Conservation (phyloP, 1,139 yeast genomes). For the Suhomyces taliae region DNA sequence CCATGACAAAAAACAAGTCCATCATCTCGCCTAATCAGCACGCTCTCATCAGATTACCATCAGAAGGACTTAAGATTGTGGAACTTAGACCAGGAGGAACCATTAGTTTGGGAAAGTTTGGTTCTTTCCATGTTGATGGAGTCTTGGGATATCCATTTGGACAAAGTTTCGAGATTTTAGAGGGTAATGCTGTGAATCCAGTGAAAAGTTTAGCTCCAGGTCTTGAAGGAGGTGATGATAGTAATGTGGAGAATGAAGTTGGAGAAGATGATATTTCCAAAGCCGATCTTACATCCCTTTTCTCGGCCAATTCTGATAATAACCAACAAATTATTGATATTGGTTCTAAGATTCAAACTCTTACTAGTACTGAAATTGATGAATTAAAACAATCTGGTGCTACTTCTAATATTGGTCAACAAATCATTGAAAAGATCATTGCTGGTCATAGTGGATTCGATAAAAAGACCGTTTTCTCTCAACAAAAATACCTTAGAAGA, state of each 20-base stretch:
- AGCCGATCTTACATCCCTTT: slow-evolving; percentile 43
- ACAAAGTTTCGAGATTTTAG: slow-evolving; percentile 81
- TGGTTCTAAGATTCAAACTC: slow-evolving; percentile 74
- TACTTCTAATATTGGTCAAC: slow-evolving; percentile 68
- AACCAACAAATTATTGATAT: slow-evolving; percentile 72
- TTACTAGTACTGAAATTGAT: slow-evolving; percentile 77
- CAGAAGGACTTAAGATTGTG: slow-evolving; percentile 72
- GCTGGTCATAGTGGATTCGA: slow-evolving; percentile 85
- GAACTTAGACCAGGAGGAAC: slow-evolving; percentile 59
- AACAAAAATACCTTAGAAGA: slow-evolving; percentile 86
- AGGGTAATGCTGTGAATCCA: slow-evolving; percentile 53
- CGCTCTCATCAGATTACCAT: slow-evolving; percentile 75
- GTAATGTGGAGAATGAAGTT: slow-evolving; percentile 16
- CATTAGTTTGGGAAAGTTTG: slow-evolving; percentile 86
- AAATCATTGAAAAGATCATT: slow-evolving; percentile 77
- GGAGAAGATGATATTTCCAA: slow-evolving; percentile 32
- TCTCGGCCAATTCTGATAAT: slow-evolving; percentile 50
- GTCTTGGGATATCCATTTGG: slow-evolving; percentile 84
- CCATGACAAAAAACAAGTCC: slow-evolving; percentile 18
- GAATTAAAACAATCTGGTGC: slow-evolving; percentile 67
- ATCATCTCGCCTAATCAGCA: slow-evolving; percentile 49
- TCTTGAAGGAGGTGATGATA: slow-evolving; percentile 10
- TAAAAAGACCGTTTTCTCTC: slow-evolving; percentile 85
- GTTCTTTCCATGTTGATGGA: slow-evolving; percentile 72
- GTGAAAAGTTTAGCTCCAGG: slow-evolving; percentile 34